Evolutionary conservation across 257 asterid species (phyloP).

Genomic region (Lavandula angustifolia): DNA sequence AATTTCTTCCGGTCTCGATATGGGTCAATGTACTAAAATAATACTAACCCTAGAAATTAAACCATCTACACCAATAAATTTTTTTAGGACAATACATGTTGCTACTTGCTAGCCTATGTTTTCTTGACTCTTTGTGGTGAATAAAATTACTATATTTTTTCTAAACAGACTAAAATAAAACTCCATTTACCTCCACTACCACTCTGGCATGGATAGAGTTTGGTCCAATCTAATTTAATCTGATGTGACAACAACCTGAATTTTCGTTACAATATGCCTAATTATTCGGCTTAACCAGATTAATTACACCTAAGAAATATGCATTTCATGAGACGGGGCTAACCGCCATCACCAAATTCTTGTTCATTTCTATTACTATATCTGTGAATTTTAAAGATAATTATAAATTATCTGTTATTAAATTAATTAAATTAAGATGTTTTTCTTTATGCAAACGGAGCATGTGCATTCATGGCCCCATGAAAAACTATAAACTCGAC

Average conservation of each 20-base stretch:
- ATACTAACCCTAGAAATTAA: conserved; percentile 3
- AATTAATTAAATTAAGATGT: conserved; percentile 43
- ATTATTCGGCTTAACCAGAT: conserved; percentile 34
- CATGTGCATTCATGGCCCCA: conserved; percentile 84
- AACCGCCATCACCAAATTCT: too few species aligned
- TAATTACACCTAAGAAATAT: too few species aligned
- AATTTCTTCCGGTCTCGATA: too few species aligned
- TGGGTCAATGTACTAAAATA: too few species aligned
- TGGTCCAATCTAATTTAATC: not conserved
- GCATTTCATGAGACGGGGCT: too few species aligned
- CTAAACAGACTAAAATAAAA: conserved; percentile 3
- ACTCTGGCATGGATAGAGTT: not conserved
- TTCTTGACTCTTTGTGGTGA: not conserved
- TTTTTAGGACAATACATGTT: conserved; percentile 22
- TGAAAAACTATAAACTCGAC: conserved; percentile 80
- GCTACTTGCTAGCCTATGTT: conserved; percentile 11
- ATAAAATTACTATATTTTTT: not conserved
- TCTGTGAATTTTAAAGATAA: too few species aligned
- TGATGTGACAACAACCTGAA: conserved; percentile 22
- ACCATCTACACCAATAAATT: conserved; percentile 6
- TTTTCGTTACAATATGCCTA: conserved; percentile 35
- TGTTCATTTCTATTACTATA: too few species aligned
- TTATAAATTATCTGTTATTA: too few species aligned
- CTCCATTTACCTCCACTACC: not conserved
- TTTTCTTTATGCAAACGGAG: conserved; percentile 75